Conservation (phyloP, 2,329 filamentous ascomycete species). For the Trichoderma aggressivum region DNA sequence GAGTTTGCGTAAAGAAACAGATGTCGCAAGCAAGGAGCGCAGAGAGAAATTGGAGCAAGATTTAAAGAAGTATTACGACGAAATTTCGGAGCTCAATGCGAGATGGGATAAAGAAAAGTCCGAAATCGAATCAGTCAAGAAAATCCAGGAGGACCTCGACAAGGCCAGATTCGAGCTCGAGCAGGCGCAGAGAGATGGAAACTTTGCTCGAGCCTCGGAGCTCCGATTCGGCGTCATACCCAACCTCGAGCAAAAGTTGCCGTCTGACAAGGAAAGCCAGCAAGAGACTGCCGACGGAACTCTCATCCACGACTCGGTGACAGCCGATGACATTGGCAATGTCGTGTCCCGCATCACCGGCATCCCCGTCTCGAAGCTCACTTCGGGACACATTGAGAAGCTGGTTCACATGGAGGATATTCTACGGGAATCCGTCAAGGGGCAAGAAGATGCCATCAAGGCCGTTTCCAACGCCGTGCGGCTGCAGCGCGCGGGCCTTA, state of each 20-base stretch:
- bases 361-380: conserved; percentile 88
- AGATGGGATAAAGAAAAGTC: conserved; percentile 88
- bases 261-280: conserved; percentile 61
- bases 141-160: conserved; percentile 83
- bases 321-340: conserved; percentile 85
- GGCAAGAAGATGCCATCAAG: conserved; percentile 89
- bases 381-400: conserved; percentile 90
- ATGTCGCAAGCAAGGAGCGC: conserved; percentile 82
- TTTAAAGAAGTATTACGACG: conserved; percentile 71
- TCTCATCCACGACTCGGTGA: conserved; percentile 91
- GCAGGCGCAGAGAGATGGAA: conserved; percentile 78
- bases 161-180: conserved; percentile 81
- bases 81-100: conserved; percentile 69
- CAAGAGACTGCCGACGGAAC: conserved; percentile 43
- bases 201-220: conserved; percentile 88
- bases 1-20: conserved; percentile 88
- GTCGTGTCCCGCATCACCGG: conserved; percentile 91
- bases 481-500: conserved; percentile 87
- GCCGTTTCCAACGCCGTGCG: conserved; percentile 91
- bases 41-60: conserved; percentile 79
- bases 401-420: conserved; percentile 94
- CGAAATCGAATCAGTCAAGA: conserved; percentile 84
- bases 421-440: conserved; percentile 76
- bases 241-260: conserved; percentile 71
- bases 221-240: conserved; percentile 87